Conservation (phyloP, 805 yeast genomes). For the Tetrapisispora iriomotensis region DNA sequence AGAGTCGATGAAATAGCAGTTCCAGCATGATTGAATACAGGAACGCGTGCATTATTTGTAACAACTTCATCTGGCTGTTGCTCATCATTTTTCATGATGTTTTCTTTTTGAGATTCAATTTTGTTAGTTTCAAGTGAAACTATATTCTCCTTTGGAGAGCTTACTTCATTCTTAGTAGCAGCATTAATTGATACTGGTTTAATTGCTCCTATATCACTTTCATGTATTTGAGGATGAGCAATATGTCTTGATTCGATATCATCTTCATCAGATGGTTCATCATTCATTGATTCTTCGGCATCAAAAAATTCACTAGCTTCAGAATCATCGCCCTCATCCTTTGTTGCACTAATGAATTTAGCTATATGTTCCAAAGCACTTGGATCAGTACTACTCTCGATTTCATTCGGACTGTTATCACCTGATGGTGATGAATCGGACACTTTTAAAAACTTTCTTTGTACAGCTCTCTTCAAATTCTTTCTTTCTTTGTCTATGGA, state of each 20-base stretch:
- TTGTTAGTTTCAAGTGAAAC: no score
- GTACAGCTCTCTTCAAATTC: conserved; percentile 44
- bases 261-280: conserved; percentile 2
- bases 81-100: no score
- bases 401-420: background rate
- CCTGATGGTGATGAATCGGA: conserved; percentile 21
- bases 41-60: no score
- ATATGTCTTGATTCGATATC: background rate
- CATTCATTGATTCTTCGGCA: conserved; percentile 44
- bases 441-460: conserved; percentile 26
- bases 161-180: background rate
- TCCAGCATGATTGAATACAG: no score
- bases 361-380: conserved; percentile 21
- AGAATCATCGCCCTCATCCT: conserved; percentile 28
- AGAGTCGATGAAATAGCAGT: no score
- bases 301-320: conserved; percentile 67
- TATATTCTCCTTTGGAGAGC: no score
- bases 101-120: no score
- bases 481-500: conserved; percentile 53
- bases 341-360: conserved; percentile 19
- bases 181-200: background rate
- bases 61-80: no score
- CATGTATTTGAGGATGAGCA: conserved; percentile 1
- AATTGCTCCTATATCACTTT: background rate
- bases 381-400: conserved; percentile 12